These are phyloP conservation scores for Anthostomella pinea DNA, from an alignment of 2,329 filamentous ascomycete species.

Conservation along the genomic window DNA sequence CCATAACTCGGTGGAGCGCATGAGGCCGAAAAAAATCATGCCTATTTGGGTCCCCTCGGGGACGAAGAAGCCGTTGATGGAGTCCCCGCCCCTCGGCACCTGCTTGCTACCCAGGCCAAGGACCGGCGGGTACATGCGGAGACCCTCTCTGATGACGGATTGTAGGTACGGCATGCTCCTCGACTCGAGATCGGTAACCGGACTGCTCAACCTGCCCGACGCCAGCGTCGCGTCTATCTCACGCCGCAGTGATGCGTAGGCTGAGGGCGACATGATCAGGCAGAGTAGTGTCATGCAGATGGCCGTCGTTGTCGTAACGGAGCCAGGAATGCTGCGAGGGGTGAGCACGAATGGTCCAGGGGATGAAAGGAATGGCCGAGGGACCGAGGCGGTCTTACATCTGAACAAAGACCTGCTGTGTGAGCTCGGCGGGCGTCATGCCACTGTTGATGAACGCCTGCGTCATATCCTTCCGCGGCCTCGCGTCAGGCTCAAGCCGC, in stretches of 20 bases:
- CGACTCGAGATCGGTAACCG: conserved; percentile 26
- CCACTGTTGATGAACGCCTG: conserved; percentile 38
- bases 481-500: conserved; percentile 24
- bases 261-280: conserved; percentile 20
- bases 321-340: conserved; percentile 19
- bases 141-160: conserved; percentile 39
- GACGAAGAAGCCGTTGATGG: conserved; percentile 30
- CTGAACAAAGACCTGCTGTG: conserved; percentile 38
- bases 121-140: conserved; percentile 36
- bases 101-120: conserved; percentile 30
- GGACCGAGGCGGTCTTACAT: conserved; percentile 32
- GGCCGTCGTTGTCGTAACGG: conserved; percentile 23
- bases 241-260: conserved; percentile 16
- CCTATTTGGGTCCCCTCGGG: conserved; percentile 39
- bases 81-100: conserved; percentile 30
- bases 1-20: conserved; percentile 35
- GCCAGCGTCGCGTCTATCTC: conserved; percentile 18
- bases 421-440: conserved; percentile 35
- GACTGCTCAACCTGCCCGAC: conserved; percentile 24
- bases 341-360: not conserved
- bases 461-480: conserved; percentile 36
- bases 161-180: conserved; percentile 34
- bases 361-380: too few relatives aligned
- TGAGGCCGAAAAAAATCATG: conserved; percentile 36
- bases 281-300: conserved; percentile 26